Base-by-base conservation (phyloP, 2,329 filamentous ascomycete genomes). In the Xylaria sp. region DNA sequence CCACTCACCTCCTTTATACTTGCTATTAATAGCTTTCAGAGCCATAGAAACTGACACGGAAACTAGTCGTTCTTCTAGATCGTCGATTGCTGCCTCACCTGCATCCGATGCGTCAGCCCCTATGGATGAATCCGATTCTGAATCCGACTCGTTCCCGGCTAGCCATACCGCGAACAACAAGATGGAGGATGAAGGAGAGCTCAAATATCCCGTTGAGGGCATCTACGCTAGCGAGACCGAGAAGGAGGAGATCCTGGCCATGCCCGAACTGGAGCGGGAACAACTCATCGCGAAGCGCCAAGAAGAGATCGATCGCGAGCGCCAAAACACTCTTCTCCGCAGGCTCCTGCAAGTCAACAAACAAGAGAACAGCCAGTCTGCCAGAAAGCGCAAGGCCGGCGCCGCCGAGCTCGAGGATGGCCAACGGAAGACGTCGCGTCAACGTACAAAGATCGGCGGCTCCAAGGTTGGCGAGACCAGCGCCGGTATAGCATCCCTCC, bases 191-290 rank as follows among this genome's bases (percentile, higher is more conserved):
- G 83, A 84, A 50, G 85, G 86, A 57, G 86, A 88, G 59, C 86
- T 90, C 65, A 86, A 88, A 63, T 96, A 97, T 78, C 94, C 95
- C 0, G 87, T 97, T 71, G 96, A 99, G 72, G 94, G 95, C 74
- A 90, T 96, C 76, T 96, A 93, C 79, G 87, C 88, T 75, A 92
- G 89, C 73, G 85, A 89, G 53, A 86, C 88, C 47, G 93, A 96
- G 77, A 94, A 93, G 80, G 86, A 86, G 8, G 85, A 92, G 60
- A 96, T 99, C 70, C 90, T 96, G 87, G 88, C 86, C 65, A 90
- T 98, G 87, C 91, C 94, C 35, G 94, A 98, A 82, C 91, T 98
- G 60, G 91, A 97, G 78, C 92, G 95, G 71, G 96, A 99, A 80
- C 90, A 93, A 78, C 91, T 97, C 53, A 87, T 99, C 6, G 95